Conservation (phyloP, 148 eudicot species). For the Persicaria tinctoria region DNA sequence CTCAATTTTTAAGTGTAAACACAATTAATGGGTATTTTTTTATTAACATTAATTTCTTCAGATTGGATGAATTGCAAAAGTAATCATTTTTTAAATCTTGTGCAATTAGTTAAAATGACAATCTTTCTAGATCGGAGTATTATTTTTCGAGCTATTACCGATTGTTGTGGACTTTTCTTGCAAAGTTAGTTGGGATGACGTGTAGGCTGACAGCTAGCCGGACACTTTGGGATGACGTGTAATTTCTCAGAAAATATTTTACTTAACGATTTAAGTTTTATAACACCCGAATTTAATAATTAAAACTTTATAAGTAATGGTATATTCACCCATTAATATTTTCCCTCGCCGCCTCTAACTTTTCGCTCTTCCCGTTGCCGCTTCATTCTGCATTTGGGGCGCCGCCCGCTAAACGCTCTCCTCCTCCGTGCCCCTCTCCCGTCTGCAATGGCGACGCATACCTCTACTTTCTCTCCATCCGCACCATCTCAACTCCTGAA, state of each 20-base stretch:
- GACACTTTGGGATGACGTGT: not conserved
- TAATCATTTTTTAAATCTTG: too few species aligned
- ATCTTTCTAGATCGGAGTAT: too few species aligned
- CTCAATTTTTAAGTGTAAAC: too few species aligned
- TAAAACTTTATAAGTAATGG: not conserved
- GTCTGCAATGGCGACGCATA: constrained; percentile 10
- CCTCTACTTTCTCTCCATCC: not conserved
- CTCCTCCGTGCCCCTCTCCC: not conserved
- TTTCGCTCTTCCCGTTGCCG: constrained; percentile 11
- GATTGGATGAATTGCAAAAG: too few species aligned
- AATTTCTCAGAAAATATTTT: not conserved
- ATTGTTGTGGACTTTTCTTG: too few species aligned
- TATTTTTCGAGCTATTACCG: too few species aligned
- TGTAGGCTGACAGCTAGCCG: not conserved
- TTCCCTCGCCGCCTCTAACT: not conserved
- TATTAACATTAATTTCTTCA: too few species aligned
- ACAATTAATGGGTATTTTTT: too few species aligned
- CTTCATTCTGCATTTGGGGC: not conserved
- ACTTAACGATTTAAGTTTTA: not conserved
- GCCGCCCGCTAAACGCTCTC: not conserved
- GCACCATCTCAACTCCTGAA: not conserved
- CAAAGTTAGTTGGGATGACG: not conserved
- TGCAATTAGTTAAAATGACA: too few species aligned
- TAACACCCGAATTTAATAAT: not conserved
- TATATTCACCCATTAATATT: constrained; percentile 3